Base-by-base conservation (phyloP, 176 grass and related monocot genomes). In the Carex parvula region DNA sequence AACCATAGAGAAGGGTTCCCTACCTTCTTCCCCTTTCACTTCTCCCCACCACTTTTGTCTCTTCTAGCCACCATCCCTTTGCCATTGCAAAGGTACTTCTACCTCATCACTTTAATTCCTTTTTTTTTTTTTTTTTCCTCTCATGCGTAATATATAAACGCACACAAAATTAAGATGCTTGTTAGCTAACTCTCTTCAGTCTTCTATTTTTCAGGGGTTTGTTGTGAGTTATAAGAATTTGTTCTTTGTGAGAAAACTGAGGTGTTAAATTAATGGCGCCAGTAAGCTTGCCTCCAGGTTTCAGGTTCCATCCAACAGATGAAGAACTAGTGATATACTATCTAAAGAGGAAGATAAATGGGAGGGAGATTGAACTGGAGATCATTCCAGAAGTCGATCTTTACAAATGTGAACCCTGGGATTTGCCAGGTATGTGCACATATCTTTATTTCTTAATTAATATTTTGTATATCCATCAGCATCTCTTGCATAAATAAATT, bases 341-440 rank as follows among this genome's bases (percentile, higher is more conserved):
- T 77, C 92, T 97, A 57, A 97, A 92, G 90, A 91, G 80, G 80
- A 94, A 97, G 88, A 97, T 97, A 77, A 94, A 97, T 3, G 87
- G 94, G n/a, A 84, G 81, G 53, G 87, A 97, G 44, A 94, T 97
- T 65, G 94, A 97, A 65, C 88, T 97, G 24, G 94, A 97, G 78
- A 94, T 97, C 70, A 97, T 97, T 66, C 94, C 90, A 0, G 94
- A 97, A 83, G 92, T 97, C 39, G 94, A 97, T 92, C 92, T 97
- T 15, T 97, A 97, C 94, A 97, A 97, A 87, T 97, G 94, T 14
- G 94, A 97, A 56, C 94, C 94, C 0, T 97, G 94, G 94, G 94
- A 97, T 85, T 84, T 97, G 16, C 94, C 94, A 59, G 94, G 94
- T 97, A 88, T 48, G 30, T 87, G 24, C 46, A 79, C 11, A 56